phyloP scores from a whole-genome alignment of 176 grass and related monocot species.

The Carex myosuroides region DNA sequence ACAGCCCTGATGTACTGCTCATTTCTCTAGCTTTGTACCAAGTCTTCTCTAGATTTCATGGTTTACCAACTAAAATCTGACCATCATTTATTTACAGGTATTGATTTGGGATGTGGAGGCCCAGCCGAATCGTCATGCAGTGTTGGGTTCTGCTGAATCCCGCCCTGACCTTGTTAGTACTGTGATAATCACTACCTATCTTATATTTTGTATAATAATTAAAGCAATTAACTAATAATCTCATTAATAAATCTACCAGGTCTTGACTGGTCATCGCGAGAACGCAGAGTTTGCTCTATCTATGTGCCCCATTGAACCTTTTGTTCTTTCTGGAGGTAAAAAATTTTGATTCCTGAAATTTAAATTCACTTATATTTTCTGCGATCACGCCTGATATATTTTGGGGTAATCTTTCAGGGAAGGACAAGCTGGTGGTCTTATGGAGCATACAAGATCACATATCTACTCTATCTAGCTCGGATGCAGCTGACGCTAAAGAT shows the following conservation, averaged over 20 bases:
- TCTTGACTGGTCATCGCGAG: conserved; percentile 79
- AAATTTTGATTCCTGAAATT: background rate
- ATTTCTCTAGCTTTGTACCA: background rate
- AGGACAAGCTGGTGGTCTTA: conserved; percentile 94
- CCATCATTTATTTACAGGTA: conserved; percentile 38
- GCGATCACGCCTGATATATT: background rate
- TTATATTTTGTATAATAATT: background rate
- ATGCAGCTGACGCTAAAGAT: conserved; percentile 23
- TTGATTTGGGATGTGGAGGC: conserved; percentile 97
- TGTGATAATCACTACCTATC: conserved; percentile 16
- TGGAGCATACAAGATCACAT: conserved; percentile 99
- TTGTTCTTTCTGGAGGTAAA: conserved; percentile 92
- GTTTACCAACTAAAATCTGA: conserved; percentile 9
- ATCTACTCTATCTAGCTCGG: conserved; percentile 56
- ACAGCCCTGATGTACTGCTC: conserved; percentile 86
- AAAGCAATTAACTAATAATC: conserved; percentile 3
- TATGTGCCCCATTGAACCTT: conserved; percentile 94
- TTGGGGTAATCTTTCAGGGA: conserved; percentile 40
- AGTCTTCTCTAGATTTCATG: background rate
- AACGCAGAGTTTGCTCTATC: conserved; percentile 94
- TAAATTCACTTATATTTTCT: background rate
- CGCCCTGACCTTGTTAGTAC: conserved; percentile 80
- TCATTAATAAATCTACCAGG: conserved; percentile 35
- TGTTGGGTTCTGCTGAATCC: conserved; percentile 71
- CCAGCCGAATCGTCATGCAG: conserved; percentile 93